Conservation (phyloP, 108 stramenopile species). For the Cyclostephanos tholiformis region DNA sequence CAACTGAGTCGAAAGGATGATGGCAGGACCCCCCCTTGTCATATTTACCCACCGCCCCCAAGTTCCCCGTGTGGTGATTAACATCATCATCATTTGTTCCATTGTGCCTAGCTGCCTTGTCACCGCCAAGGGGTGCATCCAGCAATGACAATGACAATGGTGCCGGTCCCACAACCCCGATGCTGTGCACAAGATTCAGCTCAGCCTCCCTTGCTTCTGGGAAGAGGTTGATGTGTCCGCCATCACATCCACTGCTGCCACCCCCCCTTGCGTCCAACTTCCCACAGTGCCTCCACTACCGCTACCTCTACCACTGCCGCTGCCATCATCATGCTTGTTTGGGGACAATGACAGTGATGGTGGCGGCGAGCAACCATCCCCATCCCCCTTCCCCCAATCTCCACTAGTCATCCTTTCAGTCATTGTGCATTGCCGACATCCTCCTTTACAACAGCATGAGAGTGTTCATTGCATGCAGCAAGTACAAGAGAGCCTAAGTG, state of each 20-base stretch:
- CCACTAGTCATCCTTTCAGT: too few species aligned
- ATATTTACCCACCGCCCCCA: not conserved
- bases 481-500: too few species aligned
- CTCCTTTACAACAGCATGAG: too few species aligned
- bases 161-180: not conserved
- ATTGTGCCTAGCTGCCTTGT: slow-evolving; percentile 21
- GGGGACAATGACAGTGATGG: too few species aligned
- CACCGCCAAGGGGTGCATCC: slow-evolving; percentile 25
- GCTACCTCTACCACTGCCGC: too few species aligned
- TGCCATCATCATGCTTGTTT: too few species aligned
- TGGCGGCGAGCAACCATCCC: too few species aligned
- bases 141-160: not conserved
- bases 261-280: too few species aligned
- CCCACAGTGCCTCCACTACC: too few species aligned
- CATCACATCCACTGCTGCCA: not conserved
- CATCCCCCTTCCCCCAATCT: too few species aligned
- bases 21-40: not conserved
- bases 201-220: slow-evolving; percentile 40
- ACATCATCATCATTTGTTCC: not conserved
- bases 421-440: too few species aligned
- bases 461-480: too few species aligned
- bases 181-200: slow-evolving; percentile 4
- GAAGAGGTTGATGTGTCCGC: slow-evolving; percentile 45
- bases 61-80: not conserved
- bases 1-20: not conserved